Percentiles rank a stretch among this genome's conserved stretches.
Evolutionary conservation across 768 basidiomycete genomes (phyloP).

Genomic region (Termitomyces sp.): DNA sequence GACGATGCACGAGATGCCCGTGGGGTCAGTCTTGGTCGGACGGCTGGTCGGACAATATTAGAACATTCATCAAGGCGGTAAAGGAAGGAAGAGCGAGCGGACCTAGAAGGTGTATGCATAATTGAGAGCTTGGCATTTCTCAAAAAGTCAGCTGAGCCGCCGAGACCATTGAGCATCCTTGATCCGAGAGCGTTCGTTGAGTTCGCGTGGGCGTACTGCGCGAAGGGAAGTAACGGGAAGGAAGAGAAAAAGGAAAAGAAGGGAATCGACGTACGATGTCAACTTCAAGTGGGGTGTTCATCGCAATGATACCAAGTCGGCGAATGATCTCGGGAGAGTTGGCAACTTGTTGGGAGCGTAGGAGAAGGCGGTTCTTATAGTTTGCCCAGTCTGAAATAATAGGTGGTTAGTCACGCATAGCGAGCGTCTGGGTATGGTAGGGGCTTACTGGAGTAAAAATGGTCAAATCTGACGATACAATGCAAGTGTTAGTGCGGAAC

Average conservation of each 20-base stretch:
- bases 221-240: neutral
- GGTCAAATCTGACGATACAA: slow-evolving; percentile 31
- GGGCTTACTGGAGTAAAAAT: slow-evolving; percentile 38
- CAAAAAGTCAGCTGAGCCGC: slow-evolving; percentile 44
- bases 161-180: slow-evolving; percentile 45
- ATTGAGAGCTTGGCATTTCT: slow-evolving; percentile 46
- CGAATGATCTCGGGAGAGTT: slow-evolving; percentile 47
- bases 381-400: slow-evolving; percentile 32
- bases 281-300: slow-evolving; percentile 48
- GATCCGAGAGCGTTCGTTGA: slow-evolving; percentile 47
- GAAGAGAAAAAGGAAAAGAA: neutral
- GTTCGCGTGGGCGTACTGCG: slow-evolving; percentile 44
- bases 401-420: neutral
- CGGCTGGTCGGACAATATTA: slow-evolving; percentile 20
- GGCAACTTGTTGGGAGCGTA: slow-evolving; percentile 46
- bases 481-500: neutral
- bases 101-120: slow-evolving; percentile 46
- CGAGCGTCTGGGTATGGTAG: neutral
- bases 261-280: slow-evolving; percentile 33
- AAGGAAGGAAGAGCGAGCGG: neutral
- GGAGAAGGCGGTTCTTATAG: slow-evolving; percentile 41
- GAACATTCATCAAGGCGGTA: neutral
- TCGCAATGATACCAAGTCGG: slow-evolving; percentile 43
- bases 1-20: slow-evolving; percentile 45
- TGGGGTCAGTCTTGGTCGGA: slow-evolving; percentile 42